phyloP scores from a whole-genome alignment of 495 filamentous ascomycete genomes.

The Lophiotrema nucula region DNA sequence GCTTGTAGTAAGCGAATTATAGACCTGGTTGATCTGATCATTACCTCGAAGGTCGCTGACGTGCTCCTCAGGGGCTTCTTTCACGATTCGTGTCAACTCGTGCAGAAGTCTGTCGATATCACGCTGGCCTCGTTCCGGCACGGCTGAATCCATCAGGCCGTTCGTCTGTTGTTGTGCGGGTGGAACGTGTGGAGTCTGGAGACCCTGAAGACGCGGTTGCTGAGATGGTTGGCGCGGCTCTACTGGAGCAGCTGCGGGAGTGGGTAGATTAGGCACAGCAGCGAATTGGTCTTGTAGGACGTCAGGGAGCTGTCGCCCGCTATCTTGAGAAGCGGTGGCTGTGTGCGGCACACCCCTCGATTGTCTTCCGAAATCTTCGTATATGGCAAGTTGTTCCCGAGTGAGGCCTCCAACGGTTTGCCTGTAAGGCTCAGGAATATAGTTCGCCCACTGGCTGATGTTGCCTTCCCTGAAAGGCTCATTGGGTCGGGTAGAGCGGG shows the following conservation, averaged over 20 bases:
- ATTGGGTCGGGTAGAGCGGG: conserved; percentile 66
- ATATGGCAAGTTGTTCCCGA: conserved; percentile 88
- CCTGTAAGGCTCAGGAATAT: conserved; percentile 87
- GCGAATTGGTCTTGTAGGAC: conserved; percentile 81
- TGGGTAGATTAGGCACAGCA: conserved; percentile 71
- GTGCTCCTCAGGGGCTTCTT: conserved; percentile 66
- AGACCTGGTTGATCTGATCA: conserved; percentile 37
- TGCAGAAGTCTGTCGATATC: conserved; percentile 63
- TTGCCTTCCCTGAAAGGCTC: conserved; percentile 78
- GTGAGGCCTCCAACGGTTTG: conserved; percentile 79
- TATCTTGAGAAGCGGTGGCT: conserved; percentile 59
- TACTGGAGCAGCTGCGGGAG: conserved; percentile 76
- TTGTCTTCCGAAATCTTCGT: conserved; percentile 89
- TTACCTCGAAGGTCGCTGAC: conserved; percentile 59
- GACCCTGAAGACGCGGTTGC: conserved; percentile 46
- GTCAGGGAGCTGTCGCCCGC: conserved; percentile 62
- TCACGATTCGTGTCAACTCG: conserved; percentile 64
- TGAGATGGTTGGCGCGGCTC: conserved; percentile 64
- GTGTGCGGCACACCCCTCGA: conserved; percentile 60
- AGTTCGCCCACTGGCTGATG: conserved; percentile 79
- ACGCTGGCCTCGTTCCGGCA: conserved; percentile 56
- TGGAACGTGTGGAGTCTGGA: conserved; percentile 35
- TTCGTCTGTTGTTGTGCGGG: conserved; percentile 59
- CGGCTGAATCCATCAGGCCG: conserved; percentile 58
- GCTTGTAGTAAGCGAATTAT: conserved; percentile 52